Evolutionary conservation across 176 grass and related monocot species (phyloP).

Genomic region (Thinopyrum elongatum): DNA sequence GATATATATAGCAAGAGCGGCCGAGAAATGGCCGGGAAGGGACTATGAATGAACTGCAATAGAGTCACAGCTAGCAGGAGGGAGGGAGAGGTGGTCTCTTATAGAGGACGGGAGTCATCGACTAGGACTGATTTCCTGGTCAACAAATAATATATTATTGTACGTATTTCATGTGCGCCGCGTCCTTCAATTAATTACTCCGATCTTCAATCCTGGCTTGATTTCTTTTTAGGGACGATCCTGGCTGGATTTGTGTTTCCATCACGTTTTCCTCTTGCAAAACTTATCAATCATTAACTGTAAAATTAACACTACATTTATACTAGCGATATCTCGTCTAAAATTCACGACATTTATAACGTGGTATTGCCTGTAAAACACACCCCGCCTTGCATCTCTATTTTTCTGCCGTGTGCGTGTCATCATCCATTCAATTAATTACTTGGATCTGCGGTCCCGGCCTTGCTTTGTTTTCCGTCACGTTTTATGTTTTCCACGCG

Average conservation of each 20-base stretch:
- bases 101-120: not conserved
- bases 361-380: too few species aligned
- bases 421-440: not conserved
- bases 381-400: too few species aligned
- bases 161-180: not conserved
- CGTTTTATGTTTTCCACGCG: not conserved
- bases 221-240: too few species aligned
- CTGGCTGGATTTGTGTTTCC: too few species aligned
- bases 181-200: not conserved
- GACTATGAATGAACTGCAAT: not conserved
- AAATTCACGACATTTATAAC: too few species aligned
- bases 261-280: too few species aligned
- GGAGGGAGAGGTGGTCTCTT: not conserved
- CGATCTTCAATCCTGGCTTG: too few species aligned
- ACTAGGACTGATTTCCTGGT: not conserved
- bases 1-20: not conserved
- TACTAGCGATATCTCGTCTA: too few species aligned
- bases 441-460: too few species aligned
- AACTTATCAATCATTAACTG: too few species aligned
- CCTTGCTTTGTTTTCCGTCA: not conserved
- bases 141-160: not conserved
- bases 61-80: not conserved
- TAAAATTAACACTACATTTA: too few species aligned
- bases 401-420: too few species aligned
- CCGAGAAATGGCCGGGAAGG: not conserved